Conservation (phyloP, 176 grass and related monocot genomes). For the Stipa capillata region DNA sequence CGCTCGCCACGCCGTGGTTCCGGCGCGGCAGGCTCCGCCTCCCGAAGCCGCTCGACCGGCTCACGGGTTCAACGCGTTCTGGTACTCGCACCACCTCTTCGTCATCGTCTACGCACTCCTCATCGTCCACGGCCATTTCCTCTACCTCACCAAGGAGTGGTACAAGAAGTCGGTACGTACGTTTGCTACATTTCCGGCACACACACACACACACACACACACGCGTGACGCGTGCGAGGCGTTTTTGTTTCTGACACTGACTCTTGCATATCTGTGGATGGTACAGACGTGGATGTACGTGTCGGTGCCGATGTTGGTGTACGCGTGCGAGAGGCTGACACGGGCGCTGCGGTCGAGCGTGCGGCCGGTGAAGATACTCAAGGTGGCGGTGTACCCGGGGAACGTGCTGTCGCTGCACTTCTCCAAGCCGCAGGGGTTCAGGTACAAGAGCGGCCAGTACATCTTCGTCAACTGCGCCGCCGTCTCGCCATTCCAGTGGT, state of each 20-base stretch:
- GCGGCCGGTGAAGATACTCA: constrained; percentile 55
- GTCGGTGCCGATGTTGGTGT: constrained; percentile 42
- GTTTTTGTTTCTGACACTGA: too few species aligned
- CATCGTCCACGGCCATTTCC: constrained; percentile 57
- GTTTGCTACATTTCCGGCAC: too few species aligned
- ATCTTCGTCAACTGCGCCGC: constrained; percentile 84
- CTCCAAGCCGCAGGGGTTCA: constrained; percentile 70
- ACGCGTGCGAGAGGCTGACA: constrained; percentile 51
- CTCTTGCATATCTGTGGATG: neutral
- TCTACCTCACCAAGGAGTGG: constrained; percentile 63
- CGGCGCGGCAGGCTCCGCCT: constrained; percentile 34
- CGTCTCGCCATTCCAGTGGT: constrained; percentile 89
- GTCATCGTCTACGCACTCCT: constrained; percentile 76
- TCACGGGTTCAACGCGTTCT: constrained; percentile 93
- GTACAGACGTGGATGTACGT: constrained; percentile 87
- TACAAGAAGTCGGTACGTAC: constrained; percentile 58
- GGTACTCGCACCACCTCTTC: too few species aligned
- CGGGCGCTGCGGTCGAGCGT: constrained; percentile 63
- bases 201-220: too few species aligned
- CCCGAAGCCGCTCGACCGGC: constrained; percentile 4
- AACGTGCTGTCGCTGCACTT: constrained; percentile 58
- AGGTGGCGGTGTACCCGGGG: constrained; percentile 63
- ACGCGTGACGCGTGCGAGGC: too few species aligned
- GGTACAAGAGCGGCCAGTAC: constrained; percentile 69
- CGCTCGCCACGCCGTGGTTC: constrained; percentile 74